Base-by-base conservation (phyloP, 2,329 filamentous ascomycete genomes). In the Myrmaecium sp. region DNA sequence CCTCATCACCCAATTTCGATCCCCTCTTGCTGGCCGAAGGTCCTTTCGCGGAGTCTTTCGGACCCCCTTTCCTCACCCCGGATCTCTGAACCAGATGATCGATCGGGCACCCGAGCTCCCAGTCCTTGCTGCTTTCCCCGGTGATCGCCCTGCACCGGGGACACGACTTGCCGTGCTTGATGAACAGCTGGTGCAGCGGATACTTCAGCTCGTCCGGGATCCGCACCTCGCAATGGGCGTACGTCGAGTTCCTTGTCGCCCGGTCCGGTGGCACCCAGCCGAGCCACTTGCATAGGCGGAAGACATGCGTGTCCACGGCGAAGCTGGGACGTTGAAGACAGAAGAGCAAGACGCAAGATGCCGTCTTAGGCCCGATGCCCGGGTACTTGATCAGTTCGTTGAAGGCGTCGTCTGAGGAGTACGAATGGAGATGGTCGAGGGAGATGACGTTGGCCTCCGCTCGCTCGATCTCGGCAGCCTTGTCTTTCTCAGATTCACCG, bases 271-370 rank as follows among this genome's bases (percentile, higher is more conserved):
- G 69, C 2, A 73, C 54, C 69, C 70, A 74, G 14, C 62, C 61
- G 0, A 75, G 56, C 58, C 70, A 71, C 27, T 64, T 63, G 36
- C 59, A 64, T 9, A 74, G 58, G 2, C 70, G 63, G 40, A 73
- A 74, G 32, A 74, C 69, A 43, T 75, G 70, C 2, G 70, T 75
- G 36, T 75, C 70, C 6, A 74, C 70, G 0, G 70, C 70, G 35
- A 75, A 74, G 29, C 58, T 64, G 3, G 70, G 69, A 0, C 69
- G 59, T 37, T 69, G 66, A 5, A 75, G 56, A 39, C 69, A 74
- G 50, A 75, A 74, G 2, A 74, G 56, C 5, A 69, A 48, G 4
- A 75, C 70, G 35, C 70, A 75, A 3, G 66, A 67, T 3, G 70
- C 70, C 0, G 69, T 74, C 40, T 75, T 75, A n/a, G 65, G 62